Conservation (phyloP, 192 early-diverging fungal genomes). For the Spizellomyces sp. region DNA sequence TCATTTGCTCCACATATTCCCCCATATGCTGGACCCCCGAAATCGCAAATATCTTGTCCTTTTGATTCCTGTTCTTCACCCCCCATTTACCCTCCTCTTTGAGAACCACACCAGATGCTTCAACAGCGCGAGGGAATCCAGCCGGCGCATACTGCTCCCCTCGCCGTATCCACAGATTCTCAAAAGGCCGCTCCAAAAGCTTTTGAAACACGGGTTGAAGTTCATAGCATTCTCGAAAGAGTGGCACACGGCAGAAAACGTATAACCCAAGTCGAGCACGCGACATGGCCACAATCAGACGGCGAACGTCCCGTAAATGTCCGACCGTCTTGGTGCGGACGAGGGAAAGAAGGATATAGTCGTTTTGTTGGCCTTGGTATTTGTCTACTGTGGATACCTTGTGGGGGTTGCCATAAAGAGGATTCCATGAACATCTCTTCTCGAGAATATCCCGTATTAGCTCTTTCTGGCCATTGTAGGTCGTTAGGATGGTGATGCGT, state of each 20-base stretch:
- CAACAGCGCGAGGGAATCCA: no score
- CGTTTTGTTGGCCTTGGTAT: slow-evolving; percentile 92
- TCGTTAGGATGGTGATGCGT: slow-evolving; percentile 91
- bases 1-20: slow-evolving; percentile 64
- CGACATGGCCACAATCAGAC: slow-evolving; percentile 92
- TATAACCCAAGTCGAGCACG: slow-evolving; percentile 93
- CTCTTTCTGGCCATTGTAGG: slow-evolving; percentile 96
- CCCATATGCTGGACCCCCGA: slow-evolving; percentile 62
- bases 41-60: slow-evolving; percentile 41
- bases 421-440: slow-evolving; percentile 83
- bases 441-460: slow-evolving; percentile 89
- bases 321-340: slow-evolving; percentile 83
- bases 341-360: slow-evolving; percentile 91
- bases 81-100: slow-evolving; percentile 24
- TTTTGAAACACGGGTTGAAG: slow-evolving; percentile 68
- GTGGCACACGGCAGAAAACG: slow-evolving; percentile 74
- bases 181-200: slow-evolving; percentile 64
- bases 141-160: slow-evolving; percentile 43
- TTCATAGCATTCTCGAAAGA: slow-evolving; percentile 85
- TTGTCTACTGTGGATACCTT: slow-evolving; percentile 92
- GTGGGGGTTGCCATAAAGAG: slow-evolving; percentile 78
- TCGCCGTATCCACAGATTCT: slow-evolving; percentile 55
- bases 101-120: slow-evolving; percentile 8
- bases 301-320: slow-evolving; percentile 89
- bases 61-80: slow-evolving; percentile 17